phyloP scores from a whole-genome alignment of 495 filamentous ascomycete genomes.

The Talaromyces stipitatus region DNA sequence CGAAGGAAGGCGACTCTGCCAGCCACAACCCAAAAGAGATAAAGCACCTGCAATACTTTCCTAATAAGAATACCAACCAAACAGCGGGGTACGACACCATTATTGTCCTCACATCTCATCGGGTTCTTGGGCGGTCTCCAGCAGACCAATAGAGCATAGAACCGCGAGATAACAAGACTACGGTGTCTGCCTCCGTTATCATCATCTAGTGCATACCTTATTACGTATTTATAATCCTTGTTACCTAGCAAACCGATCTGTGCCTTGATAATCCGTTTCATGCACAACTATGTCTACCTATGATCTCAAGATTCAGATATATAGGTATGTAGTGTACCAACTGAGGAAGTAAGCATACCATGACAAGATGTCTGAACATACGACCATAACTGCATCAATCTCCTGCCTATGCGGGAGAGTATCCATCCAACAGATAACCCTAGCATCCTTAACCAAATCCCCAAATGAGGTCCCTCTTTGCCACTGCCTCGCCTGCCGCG shows the following conservation, averaged over 20 bases:
- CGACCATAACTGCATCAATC: conserved; percentile 19
- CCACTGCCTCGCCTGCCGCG: conserved; percentile 58
- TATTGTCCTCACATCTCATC: background rate
- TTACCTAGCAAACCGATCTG: background rate
- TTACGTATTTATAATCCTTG: background rate
- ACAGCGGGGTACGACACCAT: background rate
- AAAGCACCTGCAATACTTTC: background rate
- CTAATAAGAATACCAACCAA: background rate
- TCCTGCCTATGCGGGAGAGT: conserved; percentile 52
- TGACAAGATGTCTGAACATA: background rate
- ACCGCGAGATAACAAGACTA: background rate
- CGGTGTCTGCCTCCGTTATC: background rate
- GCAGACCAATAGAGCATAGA: background rate
- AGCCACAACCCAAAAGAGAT: background rate
- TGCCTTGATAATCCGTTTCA: background rate
- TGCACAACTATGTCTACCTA: background rate
- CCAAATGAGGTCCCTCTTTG: conserved; percentile 41
- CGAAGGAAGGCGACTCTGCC: background rate
- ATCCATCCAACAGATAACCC: conserved; percentile 27
- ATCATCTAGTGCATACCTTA: background rate
- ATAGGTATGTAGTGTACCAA: no score
- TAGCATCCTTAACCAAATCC: conserved; percentile 20
- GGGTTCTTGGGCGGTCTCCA: background rate
- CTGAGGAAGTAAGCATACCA: conserved; percentile 1
- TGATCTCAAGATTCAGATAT: no score